Evolutionary conservation across 345 rosid genomes (phyloP).

Genomic region (Eucalyptus erythrocorys): DNA sequence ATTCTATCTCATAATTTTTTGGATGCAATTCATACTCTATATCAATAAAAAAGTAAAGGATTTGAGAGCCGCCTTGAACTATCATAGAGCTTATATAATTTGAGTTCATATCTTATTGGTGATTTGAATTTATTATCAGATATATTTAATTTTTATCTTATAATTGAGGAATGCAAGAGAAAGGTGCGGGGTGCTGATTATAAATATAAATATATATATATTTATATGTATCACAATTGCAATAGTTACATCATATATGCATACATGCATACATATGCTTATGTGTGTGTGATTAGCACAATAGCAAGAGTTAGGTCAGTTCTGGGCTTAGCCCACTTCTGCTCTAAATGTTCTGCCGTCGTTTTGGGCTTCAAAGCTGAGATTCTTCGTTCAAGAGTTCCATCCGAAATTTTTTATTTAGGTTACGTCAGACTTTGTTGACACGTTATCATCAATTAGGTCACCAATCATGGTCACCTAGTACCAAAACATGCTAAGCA

Average conservation of each 20-base stretch:
- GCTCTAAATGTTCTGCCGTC: neutral
- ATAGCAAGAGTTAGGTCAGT: neutral
- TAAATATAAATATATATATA: too few relatives aligned
- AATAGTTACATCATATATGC: neutral
- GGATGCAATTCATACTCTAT: accelerated
- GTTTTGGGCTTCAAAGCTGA: neutral
- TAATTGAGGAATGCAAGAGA: too few relatives aligned
- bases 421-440: neutral
- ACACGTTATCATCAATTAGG: neutral
- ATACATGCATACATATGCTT: too few relatives aligned
- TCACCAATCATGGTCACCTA: neutral
- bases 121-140: too few relatives aligned
- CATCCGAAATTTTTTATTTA: neutral
- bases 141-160: neutral
- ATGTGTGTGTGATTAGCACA: neutral
- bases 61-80: accelerated
- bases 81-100: accelerated
- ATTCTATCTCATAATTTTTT: accelerated
- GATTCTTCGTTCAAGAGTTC: neutral
- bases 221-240: neutral
- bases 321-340: neutral
- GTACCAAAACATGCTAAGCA: neutral
- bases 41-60: accelerated
- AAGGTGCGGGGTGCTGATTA: neutral
- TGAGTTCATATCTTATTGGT: neutral